phyloP scores from a whole-genome alignment of 1,139 yeast genomes.

The Blastobotrys capitulatus region DNA sequence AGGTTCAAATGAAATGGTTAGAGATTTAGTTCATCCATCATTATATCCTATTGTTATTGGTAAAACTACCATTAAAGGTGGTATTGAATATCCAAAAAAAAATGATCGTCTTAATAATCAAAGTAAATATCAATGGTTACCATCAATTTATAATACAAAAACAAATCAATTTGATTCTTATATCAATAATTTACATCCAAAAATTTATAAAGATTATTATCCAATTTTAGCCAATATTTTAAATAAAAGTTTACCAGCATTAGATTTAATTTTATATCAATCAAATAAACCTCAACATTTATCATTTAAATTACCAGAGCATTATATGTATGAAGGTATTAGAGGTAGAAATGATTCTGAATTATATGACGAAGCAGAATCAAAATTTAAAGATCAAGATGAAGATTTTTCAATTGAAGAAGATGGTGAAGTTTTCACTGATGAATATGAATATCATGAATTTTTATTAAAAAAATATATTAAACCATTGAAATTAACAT shows the following conservation, averaged over 20 bases:
- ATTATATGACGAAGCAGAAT: not conserved
- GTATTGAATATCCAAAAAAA: not conserved
- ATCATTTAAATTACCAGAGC: not conserved
- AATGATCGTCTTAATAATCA: not conserved
- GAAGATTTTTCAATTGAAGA: not conserved
- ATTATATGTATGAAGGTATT: not conserved
- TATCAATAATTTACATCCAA: slow-evolving; percentile 41
- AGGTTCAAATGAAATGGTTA: slow-evolving; percentile 30
- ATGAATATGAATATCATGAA: not conserved
- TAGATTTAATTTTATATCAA: slow-evolving; percentile 21
- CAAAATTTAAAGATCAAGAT: not conserved
- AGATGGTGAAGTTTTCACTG: not conserved
- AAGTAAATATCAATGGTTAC: slow-evolving; percentile 24
- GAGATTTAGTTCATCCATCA: slow-evolving; percentile 44
- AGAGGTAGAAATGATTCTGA: not conserved
- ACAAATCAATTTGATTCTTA: slow-evolving; percentile 31
- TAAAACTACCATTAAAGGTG: not conserved
- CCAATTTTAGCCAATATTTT: slow-evolving; percentile 33
- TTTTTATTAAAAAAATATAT: not conserved
- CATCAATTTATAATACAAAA: slow-evolving; percentile 18
- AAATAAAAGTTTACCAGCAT: slow-evolving; percentile 32
- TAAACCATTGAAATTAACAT: not conserved
- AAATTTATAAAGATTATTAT: slow-evolving; percentile 29
- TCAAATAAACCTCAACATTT: not conserved
- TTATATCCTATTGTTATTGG: slow-evolving; percentile 32